Evolutionary conservation across 2,329 filamentous ascomycete species (phyloP).

Genomic region (Fusarium domesticum): DNA sequence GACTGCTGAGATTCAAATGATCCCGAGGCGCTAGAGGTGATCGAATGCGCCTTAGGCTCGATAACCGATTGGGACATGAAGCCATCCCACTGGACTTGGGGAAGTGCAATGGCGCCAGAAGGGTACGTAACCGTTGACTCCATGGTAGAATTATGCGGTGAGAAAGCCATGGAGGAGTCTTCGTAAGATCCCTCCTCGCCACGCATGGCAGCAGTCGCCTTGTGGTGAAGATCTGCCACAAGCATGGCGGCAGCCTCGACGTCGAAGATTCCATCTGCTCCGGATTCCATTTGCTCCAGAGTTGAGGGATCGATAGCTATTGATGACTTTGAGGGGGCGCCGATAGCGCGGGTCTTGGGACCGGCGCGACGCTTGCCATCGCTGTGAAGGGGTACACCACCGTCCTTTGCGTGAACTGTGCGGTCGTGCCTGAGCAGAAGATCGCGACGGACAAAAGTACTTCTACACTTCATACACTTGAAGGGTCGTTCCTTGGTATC

Average conservation of each 20-base stretch:
- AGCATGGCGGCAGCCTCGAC: slow-evolving; percentile 98
- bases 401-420: slow-evolving; percentile 97
- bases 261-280: slow-evolving; percentile 87
- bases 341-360: slow-evolving; percentile 62
- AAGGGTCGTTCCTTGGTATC: slow-evolving; percentile 99
- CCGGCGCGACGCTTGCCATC: slow-evolving; percentile 84
- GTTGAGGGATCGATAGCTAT: slow-evolving; percentile 79
- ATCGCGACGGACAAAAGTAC: slow-evolving; percentile 97
- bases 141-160: slow-evolving; percentile 69
- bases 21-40: slow-evolving; percentile 61
- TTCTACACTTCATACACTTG: slow-evolving; percentile 97
- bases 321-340: slow-evolving; percentile 69
- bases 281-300: slow-evolving; percentile 88
- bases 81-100: slow-evolving; percentile 88
- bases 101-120: slow-evolving; percentile 74
- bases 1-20: slow-evolving; percentile 67
- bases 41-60: slow-evolving; percentile 73
- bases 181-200: slow-evolving; percentile 55
- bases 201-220: slow-evolving; percentile 72
- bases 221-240: slow-evolving; percentile 97
- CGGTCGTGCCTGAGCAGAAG: slow-evolving; percentile 94
- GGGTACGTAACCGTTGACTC: slow-evolving; percentile 75
- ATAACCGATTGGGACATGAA: slow-evolving; percentile 70
- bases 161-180: slow-evolving; percentile 64
- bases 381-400: slow-evolving; percentile 87